Base-by-base conservation (phyloP, 768 basidiomycete genomes). In the Rhodotorula graminis region DNA sequence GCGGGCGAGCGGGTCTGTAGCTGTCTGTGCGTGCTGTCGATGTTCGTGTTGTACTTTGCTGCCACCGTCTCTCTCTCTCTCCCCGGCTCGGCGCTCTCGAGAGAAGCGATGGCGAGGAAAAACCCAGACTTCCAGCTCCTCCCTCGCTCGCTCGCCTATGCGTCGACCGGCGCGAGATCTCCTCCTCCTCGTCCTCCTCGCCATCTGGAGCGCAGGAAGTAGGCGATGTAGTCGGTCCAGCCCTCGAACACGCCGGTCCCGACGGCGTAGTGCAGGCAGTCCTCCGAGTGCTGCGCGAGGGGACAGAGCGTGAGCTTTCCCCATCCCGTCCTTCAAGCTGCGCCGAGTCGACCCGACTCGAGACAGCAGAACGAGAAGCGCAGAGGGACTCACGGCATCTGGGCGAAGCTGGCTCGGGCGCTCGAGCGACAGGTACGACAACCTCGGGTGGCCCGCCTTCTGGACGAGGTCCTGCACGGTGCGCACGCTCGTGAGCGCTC, bases 241-340 rank as follows among this genome's bases (percentile, higher is more conserved):
- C 62, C 62, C 47, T 63, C 62, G 23, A 53, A 29, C 50, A 63
- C 50, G 49, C 62, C 62, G 12, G 47, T 63, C 4, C 62, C 62
- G 49, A 40, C 31, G 3, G 49, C 29, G 50, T 52, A 44, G 25
- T 63, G 62, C 21, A 63, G 50, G 62, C 62, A 63, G 50, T 63
- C 62, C n/a, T 63, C 62, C 1, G 62, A 50, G 25, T 63, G 62
- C 62, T 63, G 50, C 37, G 49, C 46, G 15, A 3, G 50, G 8
- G 31, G 29, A 52, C 11, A 31, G n/a, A 31, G 46, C 10, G 21
- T 19, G 6, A 12, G 44, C 44, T n/a, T n/a, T n/a, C n/a, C n/a
- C n/a, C n/a, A n/a, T n/a, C n/a, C n/a, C n/a, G n/a, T n/a, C n/a
- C n/a, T n/a, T n/a, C n/a, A n/a, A 46, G 12, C 44, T 46, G 44